These are phyloP conservation scores for Pelargonium hybrid DNA, from an alignment of 441 rosid species.

Conservation along the genomic window DNA sequence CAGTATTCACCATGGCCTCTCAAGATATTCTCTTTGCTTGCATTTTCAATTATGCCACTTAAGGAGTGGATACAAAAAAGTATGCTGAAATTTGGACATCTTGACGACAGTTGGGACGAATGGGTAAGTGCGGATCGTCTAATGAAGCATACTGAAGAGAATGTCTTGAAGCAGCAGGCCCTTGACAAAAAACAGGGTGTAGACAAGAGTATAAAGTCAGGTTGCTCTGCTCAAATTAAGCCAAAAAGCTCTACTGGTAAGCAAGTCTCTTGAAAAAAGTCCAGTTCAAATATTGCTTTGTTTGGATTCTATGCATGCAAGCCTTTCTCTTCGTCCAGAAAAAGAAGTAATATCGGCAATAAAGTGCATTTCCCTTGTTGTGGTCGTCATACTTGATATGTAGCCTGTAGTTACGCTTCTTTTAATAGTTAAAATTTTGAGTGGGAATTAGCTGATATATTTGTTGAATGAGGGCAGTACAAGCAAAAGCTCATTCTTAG, in stretches of 20 bases:
- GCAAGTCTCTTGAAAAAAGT: constrained; percentile 3
- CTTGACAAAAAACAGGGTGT: constrained; percentile 68
- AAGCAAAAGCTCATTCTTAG: no score
- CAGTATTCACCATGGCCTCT: not conserved
- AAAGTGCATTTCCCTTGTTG: not conserved
- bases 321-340: not conserved
- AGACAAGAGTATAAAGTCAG: constrained; percentile 70
- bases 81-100: constrained; percentile 42
- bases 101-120: constrained; percentile 97
- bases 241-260: constrained; percentile 66
- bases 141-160: constrained; percentile 73
- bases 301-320: not conserved
- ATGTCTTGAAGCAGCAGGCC: constrained; percentile 72
- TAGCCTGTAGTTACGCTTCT: not conserved
- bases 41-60: not conserved
- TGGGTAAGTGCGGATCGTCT: constrained; percentile 89
- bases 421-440: no score
- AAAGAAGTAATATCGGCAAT: not conserved
- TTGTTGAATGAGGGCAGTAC: no score
- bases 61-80: constrained; percentile 34
- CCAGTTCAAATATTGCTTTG: not conserved
- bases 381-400: not conserved
- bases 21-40: not conserved
- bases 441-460: no score
- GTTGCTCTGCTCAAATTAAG: constrained; percentile 66